Conservation (phyloP, 2,329 filamentous ascomycete species). For the Fusarium oligoseptatum region DNA sequence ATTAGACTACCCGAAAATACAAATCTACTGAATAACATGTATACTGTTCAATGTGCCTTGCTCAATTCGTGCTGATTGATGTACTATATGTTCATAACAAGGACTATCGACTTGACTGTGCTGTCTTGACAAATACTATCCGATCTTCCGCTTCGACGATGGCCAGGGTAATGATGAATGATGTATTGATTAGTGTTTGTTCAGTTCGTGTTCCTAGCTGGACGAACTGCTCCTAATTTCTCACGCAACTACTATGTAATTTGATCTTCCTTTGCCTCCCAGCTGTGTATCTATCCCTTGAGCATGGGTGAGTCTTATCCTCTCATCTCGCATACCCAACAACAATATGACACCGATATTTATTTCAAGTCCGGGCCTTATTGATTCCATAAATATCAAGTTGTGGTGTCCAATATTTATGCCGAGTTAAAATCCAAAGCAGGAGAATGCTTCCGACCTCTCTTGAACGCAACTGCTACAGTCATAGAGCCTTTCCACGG, state of each 20-base stretch:
- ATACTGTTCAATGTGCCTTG: not conserved
- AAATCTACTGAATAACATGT: constrained; percentile 27
- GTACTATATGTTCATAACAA: not conserved
- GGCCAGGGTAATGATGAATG: not conserved
- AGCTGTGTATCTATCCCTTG: not conserved
- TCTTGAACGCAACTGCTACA: not conserved
- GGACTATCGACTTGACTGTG: not conserved
- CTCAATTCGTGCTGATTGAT: not conserved
- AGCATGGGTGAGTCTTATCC: not conserved
- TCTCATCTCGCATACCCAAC: not conserved
- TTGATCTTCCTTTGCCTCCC: not conserved
- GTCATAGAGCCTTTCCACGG: not conserved
- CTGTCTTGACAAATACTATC: not conserved
- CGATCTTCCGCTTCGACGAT: not conserved
- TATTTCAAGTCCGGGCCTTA: not conserved
- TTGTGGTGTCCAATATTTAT: not conserved
- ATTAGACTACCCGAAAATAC: constrained; percentile 30
- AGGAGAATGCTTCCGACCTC: not conserved
- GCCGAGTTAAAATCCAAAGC: not conserved
- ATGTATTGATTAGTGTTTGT: not conserved
- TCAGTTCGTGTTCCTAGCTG: not conserved
- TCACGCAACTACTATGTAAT: not conserved
- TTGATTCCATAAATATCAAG: not conserved
- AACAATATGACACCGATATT: not conserved
- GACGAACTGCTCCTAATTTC: not conserved